phyloP scores from a whole-genome alignment of 768 basidiomycete species.

The Hirschioporus abietinus region DNA sequence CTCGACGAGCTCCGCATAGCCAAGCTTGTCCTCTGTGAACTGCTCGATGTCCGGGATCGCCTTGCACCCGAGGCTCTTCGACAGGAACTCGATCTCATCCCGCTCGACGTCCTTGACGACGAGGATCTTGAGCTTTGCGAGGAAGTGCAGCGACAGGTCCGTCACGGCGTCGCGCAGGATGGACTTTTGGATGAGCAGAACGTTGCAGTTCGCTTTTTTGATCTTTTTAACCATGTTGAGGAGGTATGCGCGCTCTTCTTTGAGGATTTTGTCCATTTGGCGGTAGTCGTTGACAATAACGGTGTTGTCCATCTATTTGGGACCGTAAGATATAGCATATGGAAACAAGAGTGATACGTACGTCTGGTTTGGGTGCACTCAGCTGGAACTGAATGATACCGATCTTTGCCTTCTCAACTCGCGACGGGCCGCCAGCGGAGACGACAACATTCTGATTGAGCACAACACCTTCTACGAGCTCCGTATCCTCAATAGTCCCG shows the following conservation, averaged over 20 bases:
- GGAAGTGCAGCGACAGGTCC: conserved; percentile 94
- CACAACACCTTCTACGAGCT: conserved; percentile 94
- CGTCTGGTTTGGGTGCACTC: conserved; percentile 95
- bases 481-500: conserved; percentile 98
- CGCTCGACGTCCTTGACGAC: conserved; percentile 97
- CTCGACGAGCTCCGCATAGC: conserved; percentile 92
- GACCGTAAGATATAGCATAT: conserved; percentile 7
- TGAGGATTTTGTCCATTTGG: conserved; percentile 99
- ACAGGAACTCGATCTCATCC: conserved; percentile 96
- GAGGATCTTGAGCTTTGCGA: conserved; percentile 93
- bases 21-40: conserved; percentile 97
- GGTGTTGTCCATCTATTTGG: conserved; percentile 93
- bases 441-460: conserved; percentile 92
- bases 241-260: conserved; percentile 96
- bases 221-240: conserved; percentile 99
- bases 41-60: conserved; percentile 97
- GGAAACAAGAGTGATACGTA: conserved; percentile 33
- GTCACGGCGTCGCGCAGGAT: conserved; percentile 99
- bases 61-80: conserved; percentile 91
- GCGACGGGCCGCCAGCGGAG: conserved; percentile 86
- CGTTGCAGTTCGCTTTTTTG: conserved; percentile 99
- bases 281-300: conserved; percentile 99
- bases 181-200: conserved; percentile 97
- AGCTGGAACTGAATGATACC: conserved; percentile 98
- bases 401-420: conserved; percentile 98